Conservation (phyloP, 805 yeast genomes). For the Saturnispora halmiae region DNA sequence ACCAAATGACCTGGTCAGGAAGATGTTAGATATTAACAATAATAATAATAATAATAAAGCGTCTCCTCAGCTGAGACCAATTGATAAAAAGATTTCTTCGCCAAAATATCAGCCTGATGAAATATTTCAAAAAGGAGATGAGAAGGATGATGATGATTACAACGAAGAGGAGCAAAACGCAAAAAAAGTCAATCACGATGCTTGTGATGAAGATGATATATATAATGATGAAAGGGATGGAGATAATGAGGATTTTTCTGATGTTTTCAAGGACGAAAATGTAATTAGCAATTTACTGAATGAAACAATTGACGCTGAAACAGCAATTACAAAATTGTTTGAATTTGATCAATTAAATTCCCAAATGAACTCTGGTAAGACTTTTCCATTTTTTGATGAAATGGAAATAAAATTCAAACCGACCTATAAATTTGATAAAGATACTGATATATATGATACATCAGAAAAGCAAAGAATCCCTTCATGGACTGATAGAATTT, state of each 20-base stretch:
- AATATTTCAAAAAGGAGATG: not conserved
- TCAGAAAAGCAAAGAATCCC: slow-evolving; percentile 91
- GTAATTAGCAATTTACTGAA: slow-evolving; percentile 5
- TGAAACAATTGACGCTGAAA: slow-evolving; percentile 13
- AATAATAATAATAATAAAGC: too few species aligned
- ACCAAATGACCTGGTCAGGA: slow-evolving; percentile 61
- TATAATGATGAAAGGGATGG: not conserved
- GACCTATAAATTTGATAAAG: slow-evolving; percentile 89
- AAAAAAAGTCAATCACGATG: not conserved
- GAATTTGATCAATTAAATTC: slow-evolving; percentile 69
- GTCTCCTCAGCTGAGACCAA: not conserved
- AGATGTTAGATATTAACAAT: slow-evolving; percentile 19
- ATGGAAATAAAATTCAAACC: slow-evolving; percentile 75
- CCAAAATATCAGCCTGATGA: not conserved
- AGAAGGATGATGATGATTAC: not conserved
- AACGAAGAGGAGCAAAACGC: not conserved
- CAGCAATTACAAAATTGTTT: slow-evolving; percentile 32
- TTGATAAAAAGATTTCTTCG: not conserved
- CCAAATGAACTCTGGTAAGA: slow-evolving; percentile 67
- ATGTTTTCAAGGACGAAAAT: slow-evolving; percentile 1
- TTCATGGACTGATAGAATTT: slow-evolving; percentile 93
- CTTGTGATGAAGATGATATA: not conserved
- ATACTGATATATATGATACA: slow-evolving; percentile 72
- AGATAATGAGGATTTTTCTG: not conserved
- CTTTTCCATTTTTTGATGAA: slow-evolving; percentile 78